phyloP scores from a whole-genome alignment of 495 filamentous ascomycete species.

The Melanomma pulvis-pyrius region DNA sequence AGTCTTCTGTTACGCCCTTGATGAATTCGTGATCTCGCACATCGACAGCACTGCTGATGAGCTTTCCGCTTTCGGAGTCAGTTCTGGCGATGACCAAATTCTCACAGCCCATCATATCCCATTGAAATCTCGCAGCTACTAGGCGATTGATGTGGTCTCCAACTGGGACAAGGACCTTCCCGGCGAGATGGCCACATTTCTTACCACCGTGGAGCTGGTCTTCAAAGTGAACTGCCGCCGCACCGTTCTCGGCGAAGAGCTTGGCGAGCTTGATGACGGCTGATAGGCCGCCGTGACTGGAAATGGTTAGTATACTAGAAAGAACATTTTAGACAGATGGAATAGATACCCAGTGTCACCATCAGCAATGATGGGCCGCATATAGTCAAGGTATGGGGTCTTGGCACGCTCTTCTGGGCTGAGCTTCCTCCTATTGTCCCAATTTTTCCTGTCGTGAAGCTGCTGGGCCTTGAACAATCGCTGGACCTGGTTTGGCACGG shows the following conservation, averaged over 20 bases:
- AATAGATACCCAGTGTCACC: conserved; percentile 81
- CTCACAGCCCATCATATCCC: conserved; percentile 96
- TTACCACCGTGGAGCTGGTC: conserved; percentile 97
- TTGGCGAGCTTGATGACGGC: conserved; percentile 96
- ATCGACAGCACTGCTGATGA: conserved; percentile 89
- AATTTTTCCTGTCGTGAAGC: conserved; percentile 94
- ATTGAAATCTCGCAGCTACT: conserved; percentile 89
- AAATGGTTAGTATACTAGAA: not conserved
- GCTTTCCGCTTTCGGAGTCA: conserved; percentile 88
- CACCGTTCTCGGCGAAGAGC: conserved; percentile 97
- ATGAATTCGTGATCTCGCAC: conserved; percentile 96
- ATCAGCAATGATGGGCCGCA: conserved; percentile 95
- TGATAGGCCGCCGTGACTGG: conserved; percentile 72
- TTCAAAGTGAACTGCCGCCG: conserved; percentile 95
- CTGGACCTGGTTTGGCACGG: conserved; percentile 97
- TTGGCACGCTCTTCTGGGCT: conserved; percentile 67
- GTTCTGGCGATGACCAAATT: conserved; percentile 93
- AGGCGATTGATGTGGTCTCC: conserved; percentile 96
- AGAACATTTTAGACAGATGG: too few relatives aligned
- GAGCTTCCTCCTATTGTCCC: conserved; percentile 79
- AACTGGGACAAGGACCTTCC: conserved; percentile 92
- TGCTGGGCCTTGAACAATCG: conserved; percentile 93
- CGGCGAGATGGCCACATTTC: conserved; percentile 96
- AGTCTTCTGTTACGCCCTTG: conserved; percentile 74
- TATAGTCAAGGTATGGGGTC: conserved; percentile 84